Conservation (phyloP, 176 grass and related monocot genomes). For the Triticum aestivum region DNA sequence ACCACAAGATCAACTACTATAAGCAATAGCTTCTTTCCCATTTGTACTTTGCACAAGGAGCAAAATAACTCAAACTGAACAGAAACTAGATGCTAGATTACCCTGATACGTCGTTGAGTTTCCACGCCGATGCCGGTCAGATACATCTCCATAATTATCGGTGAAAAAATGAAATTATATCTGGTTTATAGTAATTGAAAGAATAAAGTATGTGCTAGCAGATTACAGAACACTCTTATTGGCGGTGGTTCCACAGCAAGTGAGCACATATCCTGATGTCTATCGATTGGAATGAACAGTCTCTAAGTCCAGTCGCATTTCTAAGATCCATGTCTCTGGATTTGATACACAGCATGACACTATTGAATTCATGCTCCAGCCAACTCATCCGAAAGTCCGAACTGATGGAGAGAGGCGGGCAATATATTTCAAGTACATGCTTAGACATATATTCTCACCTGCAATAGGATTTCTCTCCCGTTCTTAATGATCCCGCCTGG, state of each 20-base stretch:
- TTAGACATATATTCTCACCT: conserved; percentile 41
- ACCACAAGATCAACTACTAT: background rate
- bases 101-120: background rate
- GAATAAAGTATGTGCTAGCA: background rate
- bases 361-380: too few relatives aligned
- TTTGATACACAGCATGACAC: background rate
- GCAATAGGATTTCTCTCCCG: conserved; percentile 89
- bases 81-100: background rate
- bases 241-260: background rate
- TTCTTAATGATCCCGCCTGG: conserved; percentile 60
- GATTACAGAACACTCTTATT: background rate
- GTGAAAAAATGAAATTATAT: background rate
- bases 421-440: too few relatives aligned
- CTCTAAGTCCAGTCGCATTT: background rate
- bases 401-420: too few relatives aligned
- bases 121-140: background rate
- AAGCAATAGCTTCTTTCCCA: background rate
- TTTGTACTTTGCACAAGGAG: background rate
- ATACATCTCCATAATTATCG: background rate
- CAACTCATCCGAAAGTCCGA: too few relatives aligned
- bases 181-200: too few relatives aligned
- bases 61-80: background rate
- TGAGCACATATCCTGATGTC: background rate
- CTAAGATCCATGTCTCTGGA: background rate
- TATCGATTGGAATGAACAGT: background rate